A percentile compares a stretch with the other conserved stretches of the same genome.
These are phyloP conservation scores for Serendipita sp. DNA, from an alignment of 768 basidiomycete genomes.

Conservation along the genomic window DNA sequence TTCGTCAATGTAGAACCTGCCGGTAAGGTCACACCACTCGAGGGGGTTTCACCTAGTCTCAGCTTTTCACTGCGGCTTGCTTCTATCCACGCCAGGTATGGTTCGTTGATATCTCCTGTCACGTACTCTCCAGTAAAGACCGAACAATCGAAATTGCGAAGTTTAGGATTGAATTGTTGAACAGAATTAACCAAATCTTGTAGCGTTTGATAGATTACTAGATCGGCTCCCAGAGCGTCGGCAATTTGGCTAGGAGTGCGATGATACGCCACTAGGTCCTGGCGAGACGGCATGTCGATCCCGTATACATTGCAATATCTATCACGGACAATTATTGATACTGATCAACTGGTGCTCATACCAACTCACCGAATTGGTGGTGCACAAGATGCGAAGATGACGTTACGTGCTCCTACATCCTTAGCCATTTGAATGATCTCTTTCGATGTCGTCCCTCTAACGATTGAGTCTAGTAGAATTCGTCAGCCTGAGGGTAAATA, in stretches of 20 bases:
- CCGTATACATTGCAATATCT: slow-evolving; percentile 94
- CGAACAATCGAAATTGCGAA: slow-evolving; percentile 81
- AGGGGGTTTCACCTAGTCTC: slow-evolving; percentile 29
- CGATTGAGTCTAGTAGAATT: slow-evolving; percentile 68
- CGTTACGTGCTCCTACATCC: slow-evolving; percentile 92
- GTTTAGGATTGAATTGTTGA: slow-evolving; percentile 61
- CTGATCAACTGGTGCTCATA: slow-evolving; percentile 2
- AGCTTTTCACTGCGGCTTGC: slow-evolving; percentile 65
- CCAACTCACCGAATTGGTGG: slow-evolving; percentile 74
- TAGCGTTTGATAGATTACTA: slow-evolving; percentile 90
- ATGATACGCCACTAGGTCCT: slow-evolving; percentile 77
- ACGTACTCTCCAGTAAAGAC: slow-evolving; percentile 97
- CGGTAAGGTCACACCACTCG: slow-evolving; percentile 19
- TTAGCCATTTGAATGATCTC: slow-evolving; percentile 99
- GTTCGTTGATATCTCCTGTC: slow-evolving; percentile 79
- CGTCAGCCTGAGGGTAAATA: background rate
- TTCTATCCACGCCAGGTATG: slow-evolving; percentile 64
- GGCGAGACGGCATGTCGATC: slow-evolving; percentile 97
- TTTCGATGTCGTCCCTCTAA: slow-evolving; percentile 94
- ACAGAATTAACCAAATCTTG: slow-evolving; percentile 77
- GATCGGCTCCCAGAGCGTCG: slow-evolving; percentile 75
- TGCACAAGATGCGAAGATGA: slow-evolving; percentile 92
- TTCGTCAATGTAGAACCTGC: slow-evolving; percentile 20
- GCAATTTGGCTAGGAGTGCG: slow-evolving; percentile 61
- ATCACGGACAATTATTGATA: background rate